Base-by-base conservation (phyloP, 352 stramenopile genomes). In the Plasmopara viticola region DNA sequence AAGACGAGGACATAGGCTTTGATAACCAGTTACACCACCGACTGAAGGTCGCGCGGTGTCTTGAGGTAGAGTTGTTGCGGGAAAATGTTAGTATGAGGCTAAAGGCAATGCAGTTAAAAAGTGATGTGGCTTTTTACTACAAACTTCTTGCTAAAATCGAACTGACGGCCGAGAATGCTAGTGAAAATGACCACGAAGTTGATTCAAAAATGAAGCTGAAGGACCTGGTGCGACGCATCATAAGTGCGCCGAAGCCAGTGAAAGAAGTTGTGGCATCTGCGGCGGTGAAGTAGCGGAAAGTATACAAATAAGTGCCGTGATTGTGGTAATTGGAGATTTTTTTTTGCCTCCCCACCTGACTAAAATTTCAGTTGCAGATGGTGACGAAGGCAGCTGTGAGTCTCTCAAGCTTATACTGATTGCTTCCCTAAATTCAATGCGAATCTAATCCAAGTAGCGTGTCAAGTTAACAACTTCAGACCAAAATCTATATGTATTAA, bases 71-170 rank as follows among this genome's bases (percentile, higher is more conserved):
- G 10, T 45, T 86, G 7, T 30, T 78, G 13, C 62, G 66, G 9
- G 75, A 84, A 29, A 80, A 72, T 14, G 62, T 59, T 20, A 56
- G 68, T 12, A 67, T 84, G 57, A 68, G 60, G 28, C 70, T 86
- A 29, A 78, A 79, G 51, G 62, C 56, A 18, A 44, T 68, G 31
- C 53, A 35, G 30, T 30, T 86, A 37, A 63, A 64, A 28, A 64
- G 76, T 0, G 72, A 83, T 37, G 75, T 86, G 17, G 68, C 79
- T 45, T 74, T 68, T 49, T 79, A 78, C 46, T 86, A 81, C 38
- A 53, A 64, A 15, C 15, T 77, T 34, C 51, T 86, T 25, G 62
- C 52, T 2, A 60, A 37, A 41, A 81, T 86, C 48, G 70, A 81
- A 51, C 53, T 70, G 0, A 37, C 67, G 6, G 51, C 49, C 6